Evolutionary conservation across 345 rosid genomes (phyloP).

Genomic region (Hibiscus mutabilis): DNA sequence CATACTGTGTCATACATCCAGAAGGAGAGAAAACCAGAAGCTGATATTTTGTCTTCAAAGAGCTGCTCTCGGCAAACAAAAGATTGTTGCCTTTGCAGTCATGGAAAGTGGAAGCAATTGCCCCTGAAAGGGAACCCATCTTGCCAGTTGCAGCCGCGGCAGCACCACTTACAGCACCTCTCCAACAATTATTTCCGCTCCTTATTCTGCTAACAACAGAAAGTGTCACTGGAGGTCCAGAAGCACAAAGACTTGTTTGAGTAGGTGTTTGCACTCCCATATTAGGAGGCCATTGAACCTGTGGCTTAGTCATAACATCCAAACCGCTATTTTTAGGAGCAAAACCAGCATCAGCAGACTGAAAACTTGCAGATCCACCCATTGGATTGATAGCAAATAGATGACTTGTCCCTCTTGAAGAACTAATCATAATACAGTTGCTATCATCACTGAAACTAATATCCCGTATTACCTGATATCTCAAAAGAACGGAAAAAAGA

Average conservation of each 20-base stretch:
- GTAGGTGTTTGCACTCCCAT: too few species aligned
- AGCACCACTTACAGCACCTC: conserved; percentile 66
- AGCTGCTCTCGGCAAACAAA: conserved; percentile 20
- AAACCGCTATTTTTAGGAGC: conserved; percentile 23
- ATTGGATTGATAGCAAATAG: conserved; percentile 67
- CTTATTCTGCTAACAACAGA: conserved; percentile 78
- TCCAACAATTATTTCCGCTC: conserved; percentile 72
- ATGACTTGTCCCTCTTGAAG: conserved; percentile 92
- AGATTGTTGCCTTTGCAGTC: conserved; percentile 43
- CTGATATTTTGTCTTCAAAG: conserved; percentile 38
- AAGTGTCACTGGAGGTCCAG: conserved; percentile 58
- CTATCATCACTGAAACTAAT: conserved; percentile 23
- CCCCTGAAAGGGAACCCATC: conserved; percentile 51
- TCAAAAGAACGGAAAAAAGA: background rate
- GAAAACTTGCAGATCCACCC: conserved; percentile 43
- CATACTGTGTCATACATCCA: conserved; percentile 78
- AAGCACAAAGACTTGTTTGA: conserved; percentile 31
- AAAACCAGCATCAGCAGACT: conserved; percentile 25
- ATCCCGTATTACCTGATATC: conserved; percentile 80
- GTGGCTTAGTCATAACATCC: conserved; percentile 27
- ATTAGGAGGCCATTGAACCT: conserved; percentile 34
- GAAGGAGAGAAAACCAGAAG: conserved; percentile 79
- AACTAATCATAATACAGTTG: conserved; percentile 78
- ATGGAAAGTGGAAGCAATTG: conserved; percentile 70
- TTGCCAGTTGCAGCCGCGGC: conserved; percentile 89